phyloP scores from a whole-genome alignment of 768 basidiomycete genomes.

The Paxillus involutus region DNA sequence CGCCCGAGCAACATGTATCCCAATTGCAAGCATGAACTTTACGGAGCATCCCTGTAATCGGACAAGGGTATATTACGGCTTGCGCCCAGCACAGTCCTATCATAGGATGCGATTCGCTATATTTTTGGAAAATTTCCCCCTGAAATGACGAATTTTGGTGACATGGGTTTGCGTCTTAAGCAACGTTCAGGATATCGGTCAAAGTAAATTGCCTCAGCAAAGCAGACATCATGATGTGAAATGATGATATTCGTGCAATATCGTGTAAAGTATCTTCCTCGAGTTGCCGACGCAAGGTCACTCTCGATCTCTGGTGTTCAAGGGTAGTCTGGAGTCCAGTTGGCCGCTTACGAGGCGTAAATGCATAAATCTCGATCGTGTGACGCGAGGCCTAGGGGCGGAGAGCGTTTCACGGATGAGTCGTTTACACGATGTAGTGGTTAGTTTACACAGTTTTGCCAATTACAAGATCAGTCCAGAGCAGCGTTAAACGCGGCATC shows the following conservation, averaged over 20 bases:
- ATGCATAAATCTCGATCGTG: too few species aligned
- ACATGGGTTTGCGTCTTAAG: slow-evolving; percentile 1
- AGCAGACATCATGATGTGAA: too few species aligned
- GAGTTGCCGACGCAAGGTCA: slow-evolving; percentile 66
- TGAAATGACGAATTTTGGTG: background rate
- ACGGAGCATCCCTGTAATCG: background rate
- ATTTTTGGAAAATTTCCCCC: background rate
- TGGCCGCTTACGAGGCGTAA: slow-evolving; percentile 55
- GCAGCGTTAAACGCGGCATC: slow-evolving; percentile 50
- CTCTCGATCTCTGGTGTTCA: too few species aligned
- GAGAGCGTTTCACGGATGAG: slow-evolving; percentile 73
- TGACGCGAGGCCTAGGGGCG: too few species aligned
- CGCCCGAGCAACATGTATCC: slow-evolving; percentile 40
- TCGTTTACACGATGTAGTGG: slow-evolving; percentile 40
- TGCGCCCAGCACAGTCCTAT: background rate
- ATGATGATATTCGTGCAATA: too few species aligned
- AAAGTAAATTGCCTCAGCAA: too few species aligned
- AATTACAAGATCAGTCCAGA: slow-evolving; percentile 20
- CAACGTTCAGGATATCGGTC: too few species aligned
- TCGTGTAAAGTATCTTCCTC: slow-evolving; percentile 86
- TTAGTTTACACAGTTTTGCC: background rate
- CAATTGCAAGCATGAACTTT: slow-evolving; percentile 33
- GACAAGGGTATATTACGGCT: background rate
- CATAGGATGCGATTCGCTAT: background rate
- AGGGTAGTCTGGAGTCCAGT: slow-evolving; percentile 70